Evolutionary conservation across 768 basidiomycete species (phyloP), one percentile per base, ranked within the genome.

Genomic region (Lactarius hengduanensis): DNA sequence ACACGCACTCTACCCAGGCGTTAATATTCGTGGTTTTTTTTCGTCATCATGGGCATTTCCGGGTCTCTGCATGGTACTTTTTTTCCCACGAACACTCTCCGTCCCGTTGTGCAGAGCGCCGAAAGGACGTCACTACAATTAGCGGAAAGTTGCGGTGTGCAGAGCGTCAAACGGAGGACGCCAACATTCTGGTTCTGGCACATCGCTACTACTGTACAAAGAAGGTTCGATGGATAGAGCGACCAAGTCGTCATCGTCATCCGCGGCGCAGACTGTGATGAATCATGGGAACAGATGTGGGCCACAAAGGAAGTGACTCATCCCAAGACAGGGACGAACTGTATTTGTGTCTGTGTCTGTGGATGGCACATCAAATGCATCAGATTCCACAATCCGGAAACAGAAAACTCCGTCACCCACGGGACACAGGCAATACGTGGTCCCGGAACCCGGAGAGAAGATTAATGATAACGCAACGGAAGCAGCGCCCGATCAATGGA

Each of bases 251-350:
- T 26, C 50, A 5, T 15, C 26, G 50, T 26, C 50, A 4, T 15
- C 47, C 5, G 7, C 20, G 9, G 50, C 50, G 50, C 26, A 53
- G 50, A 26, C 47, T 28, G 9, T 20, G 47, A 26, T 50, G 11
- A 50, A 22, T 50, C 47, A 50, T 53, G 50, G 50, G 50, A 53
- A 53, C 50, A 50, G 47, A 26, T 50, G 13, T 26, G 50, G 50
- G 50, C 50, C 50, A 53, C 50, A 53, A 53, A 53, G 50, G 26
- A 53, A 53, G 50, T 53, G 50, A 53, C 50, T 53, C 50, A 53
- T 26, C 50, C 50, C 26, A 26, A 53, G 50, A 53, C 50, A 53
- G 50, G 26, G 50, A 53, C 26, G 26, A 22, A 2, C 26, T 53
- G 50, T 53, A 53, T 53, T 53, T 53, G 50, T 26, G 47, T 26